Evolutionary conservation across 1,139 yeast species (phyloP).

Genomic region (Suhomyces bolitotheri): DNA sequence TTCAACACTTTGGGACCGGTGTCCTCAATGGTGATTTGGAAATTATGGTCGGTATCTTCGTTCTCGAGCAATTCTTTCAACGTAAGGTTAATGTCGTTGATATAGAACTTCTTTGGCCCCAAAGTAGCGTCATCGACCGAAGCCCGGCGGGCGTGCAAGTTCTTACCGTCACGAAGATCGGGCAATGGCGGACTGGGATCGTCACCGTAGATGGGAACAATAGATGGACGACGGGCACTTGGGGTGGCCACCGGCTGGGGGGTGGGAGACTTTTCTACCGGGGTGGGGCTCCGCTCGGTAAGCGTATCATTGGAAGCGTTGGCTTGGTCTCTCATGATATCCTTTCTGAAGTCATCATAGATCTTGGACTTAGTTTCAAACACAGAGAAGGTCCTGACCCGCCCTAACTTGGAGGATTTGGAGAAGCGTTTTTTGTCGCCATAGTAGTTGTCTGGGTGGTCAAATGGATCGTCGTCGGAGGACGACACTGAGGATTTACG

Average conservation of each 20-base stretch:
- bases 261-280: constrained; percentile 11
- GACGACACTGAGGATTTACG: constrained; percentile 35
- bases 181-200: constrained; percentile 4
- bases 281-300: constrained; percentile 9
- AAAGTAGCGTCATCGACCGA: constrained; percentile 61
- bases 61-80: constrained; percentile 64
- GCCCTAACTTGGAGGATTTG: constrained; percentile 37
- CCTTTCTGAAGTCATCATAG: constrained; percentile 14
- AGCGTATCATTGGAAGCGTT: constrained; percentile 3
- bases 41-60: constrained; percentile 87
- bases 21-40: constrained; percentile 90
- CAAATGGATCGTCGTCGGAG: constrained; percentile 61
- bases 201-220: constrained; percentile 33
- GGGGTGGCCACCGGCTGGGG: constrained; percentile 8
- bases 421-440: constrained; percentile 63
- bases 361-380: constrained; percentile 29
- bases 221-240: constrained; percentile 24
- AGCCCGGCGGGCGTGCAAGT: constrained; percentile 38
- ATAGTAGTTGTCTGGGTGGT: constrained; percentile 68
- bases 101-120: constrained; percentile 59
- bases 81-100: constrained; percentile 74
- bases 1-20: constrained; percentile 87
- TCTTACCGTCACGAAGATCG: background rate
- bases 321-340: constrained; percentile 1
- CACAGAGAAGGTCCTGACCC: constrained; percentile 55